phyloP scores from a whole-genome alignment of 441 rosid species.

The Erodium moschatum region DNA sequence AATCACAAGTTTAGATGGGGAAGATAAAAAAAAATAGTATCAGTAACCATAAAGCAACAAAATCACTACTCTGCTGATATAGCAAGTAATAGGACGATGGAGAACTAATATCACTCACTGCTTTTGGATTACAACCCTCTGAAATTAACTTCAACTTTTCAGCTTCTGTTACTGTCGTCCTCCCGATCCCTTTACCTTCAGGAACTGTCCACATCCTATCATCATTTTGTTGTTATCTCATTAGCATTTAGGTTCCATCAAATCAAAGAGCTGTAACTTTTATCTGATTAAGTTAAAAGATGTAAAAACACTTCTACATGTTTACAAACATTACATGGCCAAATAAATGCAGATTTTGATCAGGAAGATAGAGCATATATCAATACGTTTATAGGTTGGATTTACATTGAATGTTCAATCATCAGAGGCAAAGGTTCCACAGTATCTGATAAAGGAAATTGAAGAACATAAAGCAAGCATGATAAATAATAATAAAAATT shows the following conservation, averaged over 20 bases:
- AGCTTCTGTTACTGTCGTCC: conserved; percentile 56
- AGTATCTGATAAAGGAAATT: not conserved
- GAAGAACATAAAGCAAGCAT: not conserved
- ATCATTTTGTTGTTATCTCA: conserved; percentile 12
- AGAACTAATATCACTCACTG: conserved; percentile 38
- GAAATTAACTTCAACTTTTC: conserved; percentile 65
- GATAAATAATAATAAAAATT: too few relatives aligned
- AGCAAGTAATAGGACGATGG: not conserved
- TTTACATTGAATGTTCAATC: not conserved
- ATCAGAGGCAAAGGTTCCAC: not conserved
- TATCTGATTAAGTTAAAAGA: not conserved
- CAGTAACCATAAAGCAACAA: too few relatives aligned
- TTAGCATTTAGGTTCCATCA: conserved; percentile 15
- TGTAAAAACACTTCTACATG: not conserved
- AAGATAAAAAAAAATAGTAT: too few relatives aligned
- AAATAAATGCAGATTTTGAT: not conserved
- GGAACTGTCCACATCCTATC: conserved; percentile 67
- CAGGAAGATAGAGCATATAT: not conserved
- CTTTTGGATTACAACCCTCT: conserved; percentile 60
- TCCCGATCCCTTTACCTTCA: conserved; percentile 48
- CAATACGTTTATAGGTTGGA: not conserved
- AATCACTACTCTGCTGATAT: not conserved
- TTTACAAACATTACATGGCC: not conserved
- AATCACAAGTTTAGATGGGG: not conserved
- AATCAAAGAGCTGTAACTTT: conserved; percentile 10